Percentiles rank a stretch among this genome's conserved stretches.
Conservation (phyloP, 306 rosid species). For the Quercus parvula region DNA sequence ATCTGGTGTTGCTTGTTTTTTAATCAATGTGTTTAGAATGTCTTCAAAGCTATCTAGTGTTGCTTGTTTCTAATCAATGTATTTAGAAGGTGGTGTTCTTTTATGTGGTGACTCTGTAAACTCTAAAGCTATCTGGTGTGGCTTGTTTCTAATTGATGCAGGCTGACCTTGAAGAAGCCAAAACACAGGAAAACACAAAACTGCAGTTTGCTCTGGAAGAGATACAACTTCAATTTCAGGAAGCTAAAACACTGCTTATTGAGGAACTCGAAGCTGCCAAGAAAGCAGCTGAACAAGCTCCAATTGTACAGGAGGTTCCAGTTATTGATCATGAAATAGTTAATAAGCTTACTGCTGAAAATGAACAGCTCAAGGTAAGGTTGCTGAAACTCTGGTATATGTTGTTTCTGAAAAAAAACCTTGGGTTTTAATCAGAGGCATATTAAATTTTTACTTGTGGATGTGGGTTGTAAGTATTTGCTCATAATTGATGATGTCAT, state of each 20-base stretch:
- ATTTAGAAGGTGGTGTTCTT: neutral
- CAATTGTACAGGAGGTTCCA: slow-evolving; percentile 38
- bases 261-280: slow-evolving; percentile 58
- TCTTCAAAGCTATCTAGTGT: slow-evolving; percentile 4
- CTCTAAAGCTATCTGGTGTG: slow-evolving; percentile 9
- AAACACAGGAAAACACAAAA: slow-evolving; percentile 63
- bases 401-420: neutral
- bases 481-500: slow-evolving; percentile 11
- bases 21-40: slow-evolving; percentile 15
- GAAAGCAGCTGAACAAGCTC: slow-evolving; percentile 32
- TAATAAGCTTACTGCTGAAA: slow-evolving; percentile 58
- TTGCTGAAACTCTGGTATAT: slow-evolving; percentile 1
- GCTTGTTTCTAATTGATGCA: slow-evolving; percentile 32
- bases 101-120: no score
- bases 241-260: slow-evolving; percentile 38
- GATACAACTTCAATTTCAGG: slow-evolving; percentile 48
- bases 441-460: neutral
- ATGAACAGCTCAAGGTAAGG: slow-evolving; percentile 66
- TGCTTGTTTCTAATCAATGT: slow-evolving; percentile 22
- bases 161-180: slow-evolving; percentile 70
- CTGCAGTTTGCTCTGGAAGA: slow-evolving; percentile 65
- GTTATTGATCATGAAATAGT: slow-evolving; percentile 52
- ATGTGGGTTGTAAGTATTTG: slow-evolving; percentile 2
- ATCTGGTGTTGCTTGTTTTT: slow-evolving; percentile 20
- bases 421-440: neutral